Evolutionary conservation across 1,284 basidiomycete species (phyloP), one percentile per base, ranked within the genome.

Genomic region (Cystobasidium pallidum): DNA sequence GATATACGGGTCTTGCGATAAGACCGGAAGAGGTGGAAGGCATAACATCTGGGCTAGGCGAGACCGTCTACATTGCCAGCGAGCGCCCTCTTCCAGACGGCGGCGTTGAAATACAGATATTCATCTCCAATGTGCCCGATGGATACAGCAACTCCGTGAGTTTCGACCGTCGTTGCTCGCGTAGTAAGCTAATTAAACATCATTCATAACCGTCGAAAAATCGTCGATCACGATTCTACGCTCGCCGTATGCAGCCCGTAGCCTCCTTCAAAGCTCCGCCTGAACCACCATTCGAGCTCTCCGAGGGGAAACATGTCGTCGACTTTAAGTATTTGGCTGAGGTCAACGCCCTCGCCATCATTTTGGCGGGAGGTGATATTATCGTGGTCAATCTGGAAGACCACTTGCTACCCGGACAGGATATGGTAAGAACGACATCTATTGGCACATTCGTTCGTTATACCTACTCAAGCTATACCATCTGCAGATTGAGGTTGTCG

Each of bases 291-390:
- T 71, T 71, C 36, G 34, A 62, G 61, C 61, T 71, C 2, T 28
- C 49, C n/a, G 34, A 64, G 43, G 68, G 59, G 2, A 63, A 64
- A 21, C 70, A 73, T 49, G 83, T 89, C 15, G 80, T 89, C 21
- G 85, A 86, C 39, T 82, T 92, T 71, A 85, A 84, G 65, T 85
- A 89, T 65, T 82, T 92, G 24, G 83, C 88, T 13, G 91, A 93
- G 75, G 84, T 84, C 45, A 83, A 86, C 70, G 83, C 84, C 2
- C 81, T 94, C 11, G 86, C 85, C 10, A 79, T 88, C 13, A 84
- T 93, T 17, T 86, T 88, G 74, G 84, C 86, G 4, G 86, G 86
- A 4, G 92, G 92, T 58, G 92, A 94, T 77, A 91, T 95, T 70
- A 87, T 86, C 2, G 86, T 87, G 26, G 80, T 89, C 49, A 80